phyloP scores from a whole-genome alignment of 75 land plant genomes.

The Adiantum capillusveneris region DNA sequence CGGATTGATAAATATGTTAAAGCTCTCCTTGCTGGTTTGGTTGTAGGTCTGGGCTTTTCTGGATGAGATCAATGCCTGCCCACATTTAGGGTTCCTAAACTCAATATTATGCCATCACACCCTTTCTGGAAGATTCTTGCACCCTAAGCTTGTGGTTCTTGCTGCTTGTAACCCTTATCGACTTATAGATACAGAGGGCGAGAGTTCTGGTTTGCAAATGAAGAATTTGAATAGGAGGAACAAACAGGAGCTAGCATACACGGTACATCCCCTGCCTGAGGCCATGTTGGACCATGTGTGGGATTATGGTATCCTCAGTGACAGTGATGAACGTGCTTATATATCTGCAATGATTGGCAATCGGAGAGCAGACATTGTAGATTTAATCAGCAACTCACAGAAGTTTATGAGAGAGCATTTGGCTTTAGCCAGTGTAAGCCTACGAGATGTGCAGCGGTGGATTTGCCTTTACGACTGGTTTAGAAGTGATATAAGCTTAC shows the following conservation, averaged over 20 bases:
- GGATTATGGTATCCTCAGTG: slow-evolving; percentile 22
- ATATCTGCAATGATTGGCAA: slow-evolving; percentile 15
- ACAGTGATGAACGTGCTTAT: slow-evolving; percentile 17
- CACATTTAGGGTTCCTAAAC: slow-evolving; percentile 18
- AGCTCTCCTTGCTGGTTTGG: no score
- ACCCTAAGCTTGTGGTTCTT: slow-evolving; percentile 7
- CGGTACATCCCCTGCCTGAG: slow-evolving; percentile 24
- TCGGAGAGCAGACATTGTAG: slow-evolving; percentile 5
- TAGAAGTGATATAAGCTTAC: slow-evolving; percentile 1
- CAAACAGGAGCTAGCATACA: slow-evolving; percentile 14
- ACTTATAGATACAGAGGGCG: slow-evolving; percentile 8
- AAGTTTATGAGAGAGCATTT: slow-evolving; percentile 11
- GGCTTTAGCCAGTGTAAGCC: slow-evolving; percentile 23
- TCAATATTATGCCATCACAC: slow-evolving; percentile 18
- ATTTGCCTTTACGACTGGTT: slow-evolving; percentile 14
- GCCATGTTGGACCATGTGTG: slow-evolving; percentile 26
- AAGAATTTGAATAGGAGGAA: slow-evolving; percentile 4
- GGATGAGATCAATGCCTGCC: slow-evolving; percentile 26
- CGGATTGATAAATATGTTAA: no score
- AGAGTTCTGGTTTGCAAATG: slow-evolving; percentile 12
- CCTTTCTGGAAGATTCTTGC: slow-evolving; percentile 5
- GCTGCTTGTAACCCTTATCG: slow-evolving; percentile 27
- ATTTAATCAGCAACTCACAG: slow-evolving; percentile 17
- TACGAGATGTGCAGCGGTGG: slow-evolving; percentile 21
- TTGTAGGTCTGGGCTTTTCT: slow-evolving; percentile 24